phyloP scores from a whole-genome alignment of 1,284 basidiomycete species.

The Phaffia rhodozyma region DNA sequence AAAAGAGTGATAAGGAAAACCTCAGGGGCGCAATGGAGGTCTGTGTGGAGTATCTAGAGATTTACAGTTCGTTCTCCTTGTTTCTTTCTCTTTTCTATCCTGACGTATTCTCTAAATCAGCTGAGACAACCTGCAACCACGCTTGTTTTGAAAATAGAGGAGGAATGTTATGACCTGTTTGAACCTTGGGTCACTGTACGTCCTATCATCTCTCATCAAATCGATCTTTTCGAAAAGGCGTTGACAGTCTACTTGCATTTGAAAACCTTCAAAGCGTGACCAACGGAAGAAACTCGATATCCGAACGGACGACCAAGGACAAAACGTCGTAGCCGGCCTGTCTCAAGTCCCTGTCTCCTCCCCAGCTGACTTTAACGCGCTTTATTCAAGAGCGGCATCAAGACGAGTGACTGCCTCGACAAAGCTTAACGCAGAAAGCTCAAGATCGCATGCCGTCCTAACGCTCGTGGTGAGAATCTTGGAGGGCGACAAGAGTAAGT shows the following conservation, averaged over 20 bases:
- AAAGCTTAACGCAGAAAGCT: constrained; percentile 62
- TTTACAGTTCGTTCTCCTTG: constrained; percentile 42
- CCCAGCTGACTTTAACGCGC: constrained; percentile 48
- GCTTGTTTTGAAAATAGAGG: constrained; percentile 51
- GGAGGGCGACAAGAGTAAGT: constrained; percentile 20
- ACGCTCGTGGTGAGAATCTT: constrained; percentile 46
- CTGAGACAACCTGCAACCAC: neutral
- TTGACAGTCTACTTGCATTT: constrained; percentile 16
- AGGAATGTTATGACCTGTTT: constrained; percentile 69
- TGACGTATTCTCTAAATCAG: constrained; percentile 42
- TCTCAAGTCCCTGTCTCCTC: constrained; percentile 41
- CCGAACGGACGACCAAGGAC: constrained; percentile 55
- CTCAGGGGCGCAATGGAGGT: constrained; percentile 27
- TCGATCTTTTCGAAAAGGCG: neutral
- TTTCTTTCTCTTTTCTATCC: constrained; percentile 48
- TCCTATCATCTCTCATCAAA: neutral
- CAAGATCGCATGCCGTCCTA: constrained; percentile 69
- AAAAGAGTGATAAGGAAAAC: constrained; percentile 6
- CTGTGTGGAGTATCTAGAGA: constrained; percentile 10
- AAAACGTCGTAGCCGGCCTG: constrained; percentile 67
- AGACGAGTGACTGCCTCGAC: constrained; percentile 71
- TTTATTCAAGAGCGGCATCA: constrained; percentile 56
- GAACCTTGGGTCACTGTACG: constrained; percentile 38
- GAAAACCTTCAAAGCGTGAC: constrained; percentile 1
- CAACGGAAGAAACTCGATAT: constrained; percentile 55